A percentile compares a stretch with the other conserved stretches of the same genome.
These are phyloP conservation scores for Jimgerdemannia lactiflua DNA, from an alignment of 192 early-diverging fungal genomes.

Conservation along the genomic window DNA sequence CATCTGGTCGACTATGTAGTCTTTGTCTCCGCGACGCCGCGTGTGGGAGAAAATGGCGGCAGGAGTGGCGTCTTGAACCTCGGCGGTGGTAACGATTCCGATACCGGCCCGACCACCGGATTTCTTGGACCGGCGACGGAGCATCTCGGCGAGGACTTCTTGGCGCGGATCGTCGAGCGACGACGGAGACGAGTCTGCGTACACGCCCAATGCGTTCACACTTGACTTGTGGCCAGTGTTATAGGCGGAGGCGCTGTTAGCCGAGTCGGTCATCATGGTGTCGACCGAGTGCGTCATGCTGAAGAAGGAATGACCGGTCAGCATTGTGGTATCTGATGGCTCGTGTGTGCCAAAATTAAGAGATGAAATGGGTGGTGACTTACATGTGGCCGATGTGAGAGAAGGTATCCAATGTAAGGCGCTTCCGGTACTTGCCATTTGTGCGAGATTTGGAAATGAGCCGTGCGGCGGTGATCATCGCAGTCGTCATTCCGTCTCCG, in stretches of 20 bases:
- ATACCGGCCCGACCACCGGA: too few relatives aligned
- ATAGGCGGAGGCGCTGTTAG: constrained; percentile 67
- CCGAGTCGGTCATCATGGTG: constrained; percentile 64
- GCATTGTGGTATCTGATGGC: background rate
- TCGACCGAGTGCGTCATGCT: constrained; percentile 61
- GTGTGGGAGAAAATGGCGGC: constrained; percentile 63
- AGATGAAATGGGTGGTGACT: too few relatives aligned
- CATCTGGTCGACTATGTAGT: constrained; percentile 55
- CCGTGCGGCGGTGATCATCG: too few relatives aligned
- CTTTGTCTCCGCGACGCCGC: constrained; percentile 46
- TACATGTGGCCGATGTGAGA: constrained; percentile 4
- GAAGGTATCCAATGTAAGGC: too few relatives aligned
- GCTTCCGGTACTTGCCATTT: too few relatives aligned
- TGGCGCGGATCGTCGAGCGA: constrained; percentile 64
- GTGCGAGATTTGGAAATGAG: too few relatives aligned
- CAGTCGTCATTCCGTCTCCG: too few relatives aligned
- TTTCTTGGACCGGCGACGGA: constrained; percentile 55
- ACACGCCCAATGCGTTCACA: constrained; percentile 56
- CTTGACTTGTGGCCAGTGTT: constrained; percentile 58
- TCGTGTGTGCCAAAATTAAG: constrained; percentile 26
- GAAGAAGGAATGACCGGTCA: background rate
- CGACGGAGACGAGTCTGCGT: constrained; percentile 54
- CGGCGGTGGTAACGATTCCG: constrained; percentile 63
- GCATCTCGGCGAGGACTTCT: constrained; percentile 54
- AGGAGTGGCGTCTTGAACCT: constrained; percentile 61